These are phyloP conservation scores for Primulina eburnea DNA, from an alignment of 257 asterid species.

Conservation along the genomic window DNA sequence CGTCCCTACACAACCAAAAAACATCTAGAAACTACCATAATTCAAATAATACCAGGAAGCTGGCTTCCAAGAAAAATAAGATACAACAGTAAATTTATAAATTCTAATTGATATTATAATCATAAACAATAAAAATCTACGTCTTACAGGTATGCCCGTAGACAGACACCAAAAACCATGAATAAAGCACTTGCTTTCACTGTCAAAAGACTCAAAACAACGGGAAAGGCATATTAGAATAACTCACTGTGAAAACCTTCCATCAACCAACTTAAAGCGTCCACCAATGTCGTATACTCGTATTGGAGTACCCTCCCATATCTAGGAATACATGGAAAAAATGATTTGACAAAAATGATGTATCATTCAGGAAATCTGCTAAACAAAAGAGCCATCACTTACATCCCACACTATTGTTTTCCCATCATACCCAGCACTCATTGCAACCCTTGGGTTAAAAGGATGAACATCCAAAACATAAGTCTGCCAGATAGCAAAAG, in stretches of 20 bases:
- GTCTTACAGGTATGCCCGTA: too few species aligned
- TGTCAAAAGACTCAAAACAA: too few species aligned
- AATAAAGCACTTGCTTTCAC: background rate
- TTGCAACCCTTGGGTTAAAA: slow-evolving; percentile 93
- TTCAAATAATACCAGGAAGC: too few species aligned
- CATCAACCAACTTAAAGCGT: slow-evolving; percentile 77
- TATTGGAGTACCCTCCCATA: too few species aligned
- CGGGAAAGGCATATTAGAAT: slow-evolving; percentile 7
- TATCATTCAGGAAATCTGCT: background rate
- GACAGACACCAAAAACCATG: background rate
- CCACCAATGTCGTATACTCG: too few species aligned
- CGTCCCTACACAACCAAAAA: slow-evolving; percentile 68
- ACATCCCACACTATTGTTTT: slow-evolving; percentile 98
- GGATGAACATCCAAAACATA: slow-evolving; percentile 99
- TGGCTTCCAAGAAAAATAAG: too few species aligned
- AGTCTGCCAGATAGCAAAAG: slow-evolving; percentile 46
- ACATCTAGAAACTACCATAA: too few species aligned
- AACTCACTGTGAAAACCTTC: slow-evolving; percentile 97
- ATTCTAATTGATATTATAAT: too few species aligned
- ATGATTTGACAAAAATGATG: too few species aligned
- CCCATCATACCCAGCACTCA: slow-evolving; percentile 99
- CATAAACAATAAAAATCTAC: too few species aligned
- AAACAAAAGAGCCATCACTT: slow-evolving; percentile 35
- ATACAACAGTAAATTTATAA: too few species aligned
- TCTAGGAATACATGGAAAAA: too few species aligned